Base-by-base conservation (phyloP, 1,284 basidiomycete species). In the Sporisorium graminicola region DNA sequence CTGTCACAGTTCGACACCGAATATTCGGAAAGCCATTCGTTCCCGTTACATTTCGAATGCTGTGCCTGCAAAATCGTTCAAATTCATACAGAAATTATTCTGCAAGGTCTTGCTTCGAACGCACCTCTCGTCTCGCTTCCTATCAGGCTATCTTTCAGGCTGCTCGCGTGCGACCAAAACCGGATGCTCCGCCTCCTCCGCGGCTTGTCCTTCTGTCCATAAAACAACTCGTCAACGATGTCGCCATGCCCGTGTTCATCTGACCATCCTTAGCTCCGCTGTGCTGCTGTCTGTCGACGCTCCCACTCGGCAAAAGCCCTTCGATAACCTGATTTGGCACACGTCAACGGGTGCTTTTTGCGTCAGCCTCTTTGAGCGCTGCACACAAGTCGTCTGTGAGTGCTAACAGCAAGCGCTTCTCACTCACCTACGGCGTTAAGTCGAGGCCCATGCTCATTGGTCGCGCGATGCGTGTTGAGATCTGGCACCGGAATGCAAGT, bases 401-500 rank as follows among this genome's bases (percentile, higher is more conserved):
- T 18, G 20, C 7, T 8, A 27, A 40, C 5, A 42, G 29, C 26
- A 29, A 20, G 18, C 22, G 7, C 3, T 24, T 18, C 2, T 12
- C 26, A 74, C 70, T 44, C 33, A 74, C 75, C 66, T 9, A 72
- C 66, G 35, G 75, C 75, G 20, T 71, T 77, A 14, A 77, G 66
- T 53, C 75, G 59, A 18, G 70, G 60, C 8, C 75, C 75, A 29
- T 77, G 75, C 14, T 69, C 67, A 46, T 71, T 74, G 35, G 61
- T 61, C 14, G 58, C 58, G 22, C 75, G 75, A 29, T 77, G 75
- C 14, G 75, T 77, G 58, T 77, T 77, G 46, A 77, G 58, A 26
- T 77, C 74, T 77, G 54, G 12, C 10, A 27, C 20, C 9, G 12
- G 3, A 35, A 37, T 14, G 10, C 29, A 3, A 18, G 29, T 22